Percentiles rank a stretch among this genome's conserved stretches.
These are phyloP conservation scores for Citrullus mucosospermus DNA, from an alignment of 306 rosid genomes.

Conservation along the genomic window DNA sequence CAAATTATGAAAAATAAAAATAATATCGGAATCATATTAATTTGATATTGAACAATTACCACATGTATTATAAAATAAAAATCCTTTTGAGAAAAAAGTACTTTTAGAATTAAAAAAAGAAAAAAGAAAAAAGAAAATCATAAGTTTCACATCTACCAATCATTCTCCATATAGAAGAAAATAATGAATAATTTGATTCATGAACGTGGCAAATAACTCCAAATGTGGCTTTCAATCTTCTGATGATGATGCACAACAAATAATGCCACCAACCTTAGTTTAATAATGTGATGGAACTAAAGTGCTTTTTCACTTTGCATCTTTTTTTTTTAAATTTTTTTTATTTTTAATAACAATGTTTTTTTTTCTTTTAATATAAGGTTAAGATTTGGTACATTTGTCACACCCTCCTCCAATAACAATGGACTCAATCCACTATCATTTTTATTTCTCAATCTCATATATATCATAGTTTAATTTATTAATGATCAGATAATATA, in stretches of 20 bases:
- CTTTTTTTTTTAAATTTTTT: background rate
- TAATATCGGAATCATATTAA: too few species aligned
- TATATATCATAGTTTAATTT: background rate
- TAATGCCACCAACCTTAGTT: conserved; percentile 4
- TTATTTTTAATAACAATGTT: background rate
- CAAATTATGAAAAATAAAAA: too few species aligned
- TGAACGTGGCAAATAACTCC: conserved; percentile 5
- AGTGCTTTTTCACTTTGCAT: conserved; percentile 1
- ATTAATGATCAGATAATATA: background rate
- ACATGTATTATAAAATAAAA: background rate
- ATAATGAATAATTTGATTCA: background rate
- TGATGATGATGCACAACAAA: background rate
- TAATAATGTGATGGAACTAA: background rate
- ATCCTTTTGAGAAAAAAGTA: background rate
- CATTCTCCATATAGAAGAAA: background rate
- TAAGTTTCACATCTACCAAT: background rate
- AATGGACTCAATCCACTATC: background rate
- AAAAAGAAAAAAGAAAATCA: background rate
- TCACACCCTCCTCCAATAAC: conserved; percentile 1
- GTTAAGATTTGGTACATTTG: background rate
- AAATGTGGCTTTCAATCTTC: background rate
- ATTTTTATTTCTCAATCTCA: background rate
- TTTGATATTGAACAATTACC: too few species aligned
- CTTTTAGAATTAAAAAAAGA: background rate
- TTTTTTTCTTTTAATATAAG: background rate